These are phyloP conservation scores for Ananas comosus DNA, from an alignment of 176 grass and related monocot species.

Conservation along the genomic window DNA sequence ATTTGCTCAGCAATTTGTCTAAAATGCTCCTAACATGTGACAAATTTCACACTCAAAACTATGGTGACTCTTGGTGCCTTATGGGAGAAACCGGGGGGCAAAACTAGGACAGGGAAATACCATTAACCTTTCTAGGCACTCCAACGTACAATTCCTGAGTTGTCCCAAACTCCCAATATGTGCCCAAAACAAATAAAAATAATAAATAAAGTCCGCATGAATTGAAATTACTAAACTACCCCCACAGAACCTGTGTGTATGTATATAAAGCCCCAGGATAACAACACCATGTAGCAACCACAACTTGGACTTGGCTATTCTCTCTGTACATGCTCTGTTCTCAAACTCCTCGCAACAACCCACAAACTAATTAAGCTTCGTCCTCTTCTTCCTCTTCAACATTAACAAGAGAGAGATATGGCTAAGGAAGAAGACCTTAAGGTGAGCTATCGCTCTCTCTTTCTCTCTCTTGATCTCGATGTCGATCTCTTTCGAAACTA, in stretches of 20 bases:
- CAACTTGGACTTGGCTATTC: neutral
- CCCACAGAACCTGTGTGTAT: neutral
- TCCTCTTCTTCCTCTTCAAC: conserved; percentile 18
- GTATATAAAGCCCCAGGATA: neutral
- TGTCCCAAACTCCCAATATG: conserved; percentile 8
- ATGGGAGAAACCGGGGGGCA: neutral
- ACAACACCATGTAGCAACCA: neutral
- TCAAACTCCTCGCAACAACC: neutral
- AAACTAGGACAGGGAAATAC: neutral
- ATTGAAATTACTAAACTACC: neutral
- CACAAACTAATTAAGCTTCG: neutral
- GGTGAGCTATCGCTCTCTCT: conserved; percentile 15
- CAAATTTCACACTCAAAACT: neutral
- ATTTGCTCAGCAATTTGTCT: neutral
- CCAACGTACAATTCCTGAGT: conserved; percentile 6
- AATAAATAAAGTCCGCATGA: neutral
- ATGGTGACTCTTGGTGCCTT: neutral
- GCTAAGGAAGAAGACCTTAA: conserved; percentile 63
- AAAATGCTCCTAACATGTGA: neutral
- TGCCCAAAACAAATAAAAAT: neutral
- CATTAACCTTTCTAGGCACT: neutral
- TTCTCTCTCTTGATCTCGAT: conserved; percentile 8
- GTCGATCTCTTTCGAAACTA: neutral
- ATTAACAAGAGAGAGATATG: conserved; percentile 31
- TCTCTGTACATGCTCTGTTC: too few species aligned